Percentiles rank a stretch among this genome's conserved stretches.
These are phyloP conservation scores for Alternaria sp. DNA, from an alignment of 2,329 filamentous ascomycete species.

Conservation along the genomic window DNA sequence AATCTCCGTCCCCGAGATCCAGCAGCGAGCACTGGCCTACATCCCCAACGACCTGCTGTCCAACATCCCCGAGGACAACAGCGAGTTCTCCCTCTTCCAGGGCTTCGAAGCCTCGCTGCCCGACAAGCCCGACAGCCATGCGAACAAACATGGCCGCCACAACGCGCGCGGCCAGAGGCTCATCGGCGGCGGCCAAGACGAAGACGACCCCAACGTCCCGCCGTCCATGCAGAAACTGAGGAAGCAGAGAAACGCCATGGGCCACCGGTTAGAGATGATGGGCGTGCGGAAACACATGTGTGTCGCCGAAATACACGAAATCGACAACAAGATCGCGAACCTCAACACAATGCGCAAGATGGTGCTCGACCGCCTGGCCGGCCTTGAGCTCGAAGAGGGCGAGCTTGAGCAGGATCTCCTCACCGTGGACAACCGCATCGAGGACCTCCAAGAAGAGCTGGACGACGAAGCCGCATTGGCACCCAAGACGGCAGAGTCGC, in stretches of 20 bases:
- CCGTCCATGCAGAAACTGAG: conserved; percentile 77
- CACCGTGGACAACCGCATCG: conserved; percentile 68
- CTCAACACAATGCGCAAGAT: conserved; percentile 92
- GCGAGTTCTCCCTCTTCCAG: conserved; percentile 92
- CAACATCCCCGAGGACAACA: conserved; percentile 88
- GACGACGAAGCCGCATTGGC: conserved; percentile 60
- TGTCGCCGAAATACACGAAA: conserved; percentile 92
- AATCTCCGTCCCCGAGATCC: conserved; percentile 90
- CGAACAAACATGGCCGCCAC: conserved; percentile 68
- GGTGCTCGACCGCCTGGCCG: conserved; percentile 84
- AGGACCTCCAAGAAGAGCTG: conserved; percentile 69
- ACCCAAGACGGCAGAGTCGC: conserved; percentile 50
- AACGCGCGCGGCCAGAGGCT: conserved; percentile 80
- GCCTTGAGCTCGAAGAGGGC: conserved; percentile 88
- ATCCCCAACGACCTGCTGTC: conserved; percentile 88
- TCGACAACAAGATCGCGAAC: conserved; percentile 96
- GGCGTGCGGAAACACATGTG: conserved; percentile 96
- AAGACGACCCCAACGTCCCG: conserved; percentile 62
- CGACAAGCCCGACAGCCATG: conserved; percentile 67
- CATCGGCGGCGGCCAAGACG: conserved; percentile 68
- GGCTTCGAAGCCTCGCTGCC: conserved; percentile 93
- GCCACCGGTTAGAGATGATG: conserved; percentile 90
- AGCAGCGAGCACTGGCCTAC: conserved; percentile 88
- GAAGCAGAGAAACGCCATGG: conserved; percentile 80
- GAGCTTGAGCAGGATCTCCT: conserved; percentile 85